Conservation (phyloP, 768 basidiomycete species). For the Hydnomerulius pinastri region DNA sequence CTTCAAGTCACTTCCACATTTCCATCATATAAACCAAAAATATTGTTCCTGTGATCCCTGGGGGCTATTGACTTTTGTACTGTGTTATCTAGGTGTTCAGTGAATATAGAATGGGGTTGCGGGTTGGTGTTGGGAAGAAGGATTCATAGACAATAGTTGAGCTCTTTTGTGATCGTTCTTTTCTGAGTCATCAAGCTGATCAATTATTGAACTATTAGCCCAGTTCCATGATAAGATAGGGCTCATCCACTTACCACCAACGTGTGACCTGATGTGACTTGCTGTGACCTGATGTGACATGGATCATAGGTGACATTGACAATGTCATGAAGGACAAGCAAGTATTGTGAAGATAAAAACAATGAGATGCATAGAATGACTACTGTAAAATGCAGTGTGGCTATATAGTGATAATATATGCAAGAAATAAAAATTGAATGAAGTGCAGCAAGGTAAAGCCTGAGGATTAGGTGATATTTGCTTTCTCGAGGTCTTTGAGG, state of each 20-base stretch:
- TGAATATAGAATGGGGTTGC: conserved; percentile 4
- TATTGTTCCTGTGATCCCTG: too few relatives aligned
- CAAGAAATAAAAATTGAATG: not conserved
- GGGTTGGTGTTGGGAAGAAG: conserved; percentile 1
- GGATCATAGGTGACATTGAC: not conserved
- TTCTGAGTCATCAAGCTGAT: too few relatives aligned
- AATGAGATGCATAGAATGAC: not conserved
- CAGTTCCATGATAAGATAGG: conserved; percentile 2
- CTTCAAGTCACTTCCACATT: too few relatives aligned
- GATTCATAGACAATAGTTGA: too few relatives aligned
- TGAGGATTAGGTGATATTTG: not conserved
- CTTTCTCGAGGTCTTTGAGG: not conserved
- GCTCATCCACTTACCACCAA: conserved; percentile 6
- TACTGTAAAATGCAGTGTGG: too few relatives aligned
- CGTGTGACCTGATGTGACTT: not conserved
- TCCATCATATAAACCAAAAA: too few relatives aligned
- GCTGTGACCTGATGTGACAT: conserved; percentile 3
- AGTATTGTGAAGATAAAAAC: not conserved
- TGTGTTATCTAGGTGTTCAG: not conserved
- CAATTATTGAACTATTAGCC: too few relatives aligned
- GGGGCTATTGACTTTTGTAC: too few relatives aligned
- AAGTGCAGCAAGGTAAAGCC: not conserved
- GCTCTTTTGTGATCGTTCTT: too few relatives aligned
- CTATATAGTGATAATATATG: not conserved
- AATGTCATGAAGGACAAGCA: not conserved